phyloP scores from a whole-genome alignment of 2,329 filamentous ascomycete species.

The Alternaria tenuissima region DNA sequence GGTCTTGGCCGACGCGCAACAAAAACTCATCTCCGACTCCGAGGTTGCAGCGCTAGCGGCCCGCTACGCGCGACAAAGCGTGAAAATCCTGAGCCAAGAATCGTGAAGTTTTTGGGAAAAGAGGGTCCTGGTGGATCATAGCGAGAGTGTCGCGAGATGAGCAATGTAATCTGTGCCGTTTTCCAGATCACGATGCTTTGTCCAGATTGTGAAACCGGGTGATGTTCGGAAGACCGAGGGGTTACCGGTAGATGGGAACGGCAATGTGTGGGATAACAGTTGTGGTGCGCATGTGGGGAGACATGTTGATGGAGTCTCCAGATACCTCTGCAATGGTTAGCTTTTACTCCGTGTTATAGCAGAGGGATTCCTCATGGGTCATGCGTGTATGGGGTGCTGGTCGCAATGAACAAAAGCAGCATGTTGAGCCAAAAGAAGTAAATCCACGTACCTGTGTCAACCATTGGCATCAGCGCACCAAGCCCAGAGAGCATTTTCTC shows the following conservation, averaged over 20 bases:
- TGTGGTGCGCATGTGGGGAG: conserved; percentile 11
- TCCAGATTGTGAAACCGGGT: conserved; percentile 21
- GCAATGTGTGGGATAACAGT: conserved; percentile 11
- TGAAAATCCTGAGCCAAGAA: conserved; percentile 23
- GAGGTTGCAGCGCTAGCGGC: conserved; percentile 36
- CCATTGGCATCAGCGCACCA: background rate
- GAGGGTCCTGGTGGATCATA: conserved; percentile 31
- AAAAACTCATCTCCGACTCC: conserved; percentile 25
- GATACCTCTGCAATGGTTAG: conserved; percentile 12
- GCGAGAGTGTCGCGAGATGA: conserved; percentile 13
- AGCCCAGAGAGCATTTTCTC: background rate
- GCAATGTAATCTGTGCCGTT: conserved; percentile 13
- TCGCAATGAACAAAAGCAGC: background rate
- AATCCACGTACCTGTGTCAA: background rate
- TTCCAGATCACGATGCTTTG: conserved; percentile 6
- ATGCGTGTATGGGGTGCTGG: background rate
- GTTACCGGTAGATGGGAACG: conserved; percentile 5
- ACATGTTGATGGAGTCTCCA: conserved; percentile 7
- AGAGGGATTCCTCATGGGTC: background rate
- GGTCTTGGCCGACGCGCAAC: conserved; percentile 31
- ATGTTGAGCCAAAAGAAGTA: background rate
- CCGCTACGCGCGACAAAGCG: conserved; percentile 20
- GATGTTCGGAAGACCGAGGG: conserved; percentile 20
- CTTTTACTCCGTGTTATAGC: conserved; percentile 6
- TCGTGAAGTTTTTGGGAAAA: conserved; percentile 31